Evolutionary conservation across 1,284 basidiomycete genomes (phyloP).

Genomic region (Naganishia albida): DNA sequence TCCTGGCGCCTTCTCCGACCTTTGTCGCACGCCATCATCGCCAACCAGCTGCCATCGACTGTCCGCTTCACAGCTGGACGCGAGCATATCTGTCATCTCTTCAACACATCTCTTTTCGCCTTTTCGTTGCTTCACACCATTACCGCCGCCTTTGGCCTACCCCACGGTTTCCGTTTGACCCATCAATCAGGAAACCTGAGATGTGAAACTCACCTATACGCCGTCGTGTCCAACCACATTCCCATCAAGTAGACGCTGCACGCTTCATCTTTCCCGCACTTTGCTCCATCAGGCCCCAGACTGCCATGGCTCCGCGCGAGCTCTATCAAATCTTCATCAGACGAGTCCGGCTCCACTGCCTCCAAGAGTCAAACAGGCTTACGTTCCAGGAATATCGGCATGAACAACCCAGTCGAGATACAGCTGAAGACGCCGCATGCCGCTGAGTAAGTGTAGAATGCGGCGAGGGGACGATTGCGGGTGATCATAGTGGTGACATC

Average conservation of each 20-base stretch:
- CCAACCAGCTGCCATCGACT: too few species aligned
- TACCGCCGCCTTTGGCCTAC: too few species aligned
- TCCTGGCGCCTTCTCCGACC: too few species aligned
- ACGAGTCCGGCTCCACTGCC: not conserved
- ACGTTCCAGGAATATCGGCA: conserved; percentile 53
- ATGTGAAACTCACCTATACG: conserved; percentile 69
- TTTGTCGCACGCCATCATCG: too few species aligned
- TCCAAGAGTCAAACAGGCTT: conserved; percentile 32
- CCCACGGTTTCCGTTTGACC: too few species aligned
- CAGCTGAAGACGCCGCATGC: conserved; percentile 51
- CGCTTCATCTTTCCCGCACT: conserved; percentile 28
- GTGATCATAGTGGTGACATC: conserved; percentile 2
- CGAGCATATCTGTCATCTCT: too few species aligned
- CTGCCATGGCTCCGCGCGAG: conserved; percentile 50
- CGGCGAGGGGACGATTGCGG: conserved; percentile 17
- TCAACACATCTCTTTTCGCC: too few species aligned
- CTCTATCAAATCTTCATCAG: conserved; percentile 37
- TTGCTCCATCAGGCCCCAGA: conserved; percentile 36
- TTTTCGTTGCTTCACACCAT: too few species aligned
- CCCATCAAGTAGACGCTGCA: conserved; percentile 54
- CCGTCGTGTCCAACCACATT: conserved; percentile 80
- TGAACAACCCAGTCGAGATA: conserved; percentile 49
- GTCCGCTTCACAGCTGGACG: too few species aligned
- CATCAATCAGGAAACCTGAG: too few species aligned
- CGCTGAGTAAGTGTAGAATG: conserved; percentile 48